These are phyloP conservation scores for Amoebophrya sp. DNA, from an alignment of 169 alveolate genomes.

Conservation along the genomic window DNA sequence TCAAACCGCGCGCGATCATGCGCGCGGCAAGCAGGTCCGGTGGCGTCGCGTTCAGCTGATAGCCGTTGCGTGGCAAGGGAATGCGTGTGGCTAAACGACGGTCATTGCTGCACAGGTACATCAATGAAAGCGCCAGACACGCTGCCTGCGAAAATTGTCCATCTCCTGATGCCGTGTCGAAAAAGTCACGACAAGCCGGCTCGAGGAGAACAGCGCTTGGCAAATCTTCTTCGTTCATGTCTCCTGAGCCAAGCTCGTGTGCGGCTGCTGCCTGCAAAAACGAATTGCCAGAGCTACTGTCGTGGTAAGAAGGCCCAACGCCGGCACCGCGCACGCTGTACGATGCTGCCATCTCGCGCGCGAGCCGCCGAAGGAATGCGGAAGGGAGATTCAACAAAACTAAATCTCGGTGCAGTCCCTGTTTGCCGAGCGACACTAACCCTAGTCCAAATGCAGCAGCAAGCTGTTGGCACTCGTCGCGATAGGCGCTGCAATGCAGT, in stretches of 20 bases:
- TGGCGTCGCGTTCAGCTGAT: background rate
- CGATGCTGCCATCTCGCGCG: no score
- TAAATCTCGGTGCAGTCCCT: no score
- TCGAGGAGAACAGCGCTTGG: background rate
- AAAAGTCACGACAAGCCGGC: background rate
- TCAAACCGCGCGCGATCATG: background rate
- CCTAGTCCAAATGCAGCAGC: background rate
- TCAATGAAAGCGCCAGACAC: background rate
- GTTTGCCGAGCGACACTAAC: background rate
- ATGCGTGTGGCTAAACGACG: background rate
- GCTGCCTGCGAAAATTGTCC: background rate
- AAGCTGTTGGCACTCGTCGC: conserved; percentile 15
- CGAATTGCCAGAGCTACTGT: background rate
- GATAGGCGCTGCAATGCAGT: background rate
- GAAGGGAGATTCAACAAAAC: background rate
- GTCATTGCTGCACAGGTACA: background rate
- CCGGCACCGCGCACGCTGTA: background rate
- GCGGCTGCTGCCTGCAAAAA: background rate
- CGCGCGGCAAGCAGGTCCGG: background rate
- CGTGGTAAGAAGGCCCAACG: background rate
- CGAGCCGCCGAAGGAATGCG: background rate
- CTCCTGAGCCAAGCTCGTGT: background rate
- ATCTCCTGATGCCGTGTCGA: background rate
- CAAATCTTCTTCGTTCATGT: background rate
- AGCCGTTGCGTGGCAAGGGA: background rate